Percentiles rank a stretch among this genome's conserved stretches.
Conservation (phyloP, 306 rosid species). For the Quercus ilex region DNA sequence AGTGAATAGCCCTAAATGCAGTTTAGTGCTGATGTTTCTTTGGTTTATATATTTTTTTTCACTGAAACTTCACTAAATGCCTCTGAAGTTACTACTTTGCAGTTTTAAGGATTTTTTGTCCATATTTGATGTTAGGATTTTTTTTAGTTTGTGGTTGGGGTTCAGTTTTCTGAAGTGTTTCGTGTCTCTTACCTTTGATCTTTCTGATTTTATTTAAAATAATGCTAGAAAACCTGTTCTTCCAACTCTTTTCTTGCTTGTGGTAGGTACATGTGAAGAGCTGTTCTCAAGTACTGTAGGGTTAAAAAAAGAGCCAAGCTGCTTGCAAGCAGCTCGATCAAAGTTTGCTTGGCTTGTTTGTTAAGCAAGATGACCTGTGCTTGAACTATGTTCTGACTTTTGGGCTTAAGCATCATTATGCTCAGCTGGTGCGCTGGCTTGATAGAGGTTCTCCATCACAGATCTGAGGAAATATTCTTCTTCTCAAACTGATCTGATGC, state of each 20-base stretch:
- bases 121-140: neutral
- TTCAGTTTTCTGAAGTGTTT: neutral
- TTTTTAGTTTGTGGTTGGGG: neutral
- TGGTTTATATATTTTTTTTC: neutral
- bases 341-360: too few species aligned
- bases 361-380: too few species aligned
- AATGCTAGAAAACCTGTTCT: neutral
- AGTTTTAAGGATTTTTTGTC: neutral
- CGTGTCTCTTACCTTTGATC: neutral
- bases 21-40: neutral
- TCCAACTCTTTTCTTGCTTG: neutral
- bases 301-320: too few species aligned
- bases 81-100: neutral
- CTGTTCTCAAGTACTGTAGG: neutral
- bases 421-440: too few species aligned
- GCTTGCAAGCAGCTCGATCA: too few species aligned
- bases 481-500: too few species aligned
- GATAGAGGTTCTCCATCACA: too few species aligned
- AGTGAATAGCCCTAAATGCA: neutral
- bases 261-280: neutral
- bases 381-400: too few species aligned
- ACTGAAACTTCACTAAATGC: neutral
- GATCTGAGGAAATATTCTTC: too few species aligned
- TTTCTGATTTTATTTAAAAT: neutral
- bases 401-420: too few species aligned